Evolutionary conservation across 306 rosid genomes (phyloP).

Genomic region (Rosa lucieae): DNA sequence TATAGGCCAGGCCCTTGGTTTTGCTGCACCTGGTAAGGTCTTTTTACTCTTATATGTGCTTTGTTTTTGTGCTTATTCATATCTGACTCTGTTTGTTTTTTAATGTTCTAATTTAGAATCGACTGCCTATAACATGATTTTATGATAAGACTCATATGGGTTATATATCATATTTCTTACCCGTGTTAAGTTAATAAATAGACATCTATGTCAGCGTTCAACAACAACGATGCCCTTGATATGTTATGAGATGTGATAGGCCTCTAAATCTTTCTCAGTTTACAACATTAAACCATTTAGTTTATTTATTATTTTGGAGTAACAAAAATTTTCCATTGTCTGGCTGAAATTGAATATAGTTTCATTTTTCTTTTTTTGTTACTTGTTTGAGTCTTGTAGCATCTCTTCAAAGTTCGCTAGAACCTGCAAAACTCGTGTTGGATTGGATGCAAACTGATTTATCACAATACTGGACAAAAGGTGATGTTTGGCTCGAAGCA

Average conservation of each 20-base stretch:
- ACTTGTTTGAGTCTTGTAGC: neutral
- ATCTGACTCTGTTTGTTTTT: neutral
- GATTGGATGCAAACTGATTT: constrained; percentile 36
- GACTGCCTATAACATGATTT: neutral
- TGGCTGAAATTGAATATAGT: neutral
- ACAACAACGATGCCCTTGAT: neutral
- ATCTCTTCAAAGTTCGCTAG: constrained; percentile 33
- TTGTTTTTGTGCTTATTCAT: neutral
- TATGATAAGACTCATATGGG: neutral
- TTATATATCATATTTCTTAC: neutral
- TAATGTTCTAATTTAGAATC: constrained; percentile 2
- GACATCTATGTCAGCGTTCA: neutral
- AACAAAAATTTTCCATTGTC: neutral
- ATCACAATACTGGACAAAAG: constrained; percentile 22
- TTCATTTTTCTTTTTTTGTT: neutral
- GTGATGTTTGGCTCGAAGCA: constrained; percentile 17
- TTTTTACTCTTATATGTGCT: neutral
- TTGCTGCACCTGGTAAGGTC: constrained; percentile 32
- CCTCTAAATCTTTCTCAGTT: neutral
- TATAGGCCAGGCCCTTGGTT: constrained; percentile 26
- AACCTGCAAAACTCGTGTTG: constrained; percentile 56
- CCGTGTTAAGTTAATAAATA: neutral
- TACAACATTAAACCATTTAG: neutral
- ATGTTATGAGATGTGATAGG: neutral
- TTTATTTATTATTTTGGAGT: neutral